Conservation (phyloP, 2,329 filamentous ascomycete species). For the Calonectria leucothoes region DNA sequence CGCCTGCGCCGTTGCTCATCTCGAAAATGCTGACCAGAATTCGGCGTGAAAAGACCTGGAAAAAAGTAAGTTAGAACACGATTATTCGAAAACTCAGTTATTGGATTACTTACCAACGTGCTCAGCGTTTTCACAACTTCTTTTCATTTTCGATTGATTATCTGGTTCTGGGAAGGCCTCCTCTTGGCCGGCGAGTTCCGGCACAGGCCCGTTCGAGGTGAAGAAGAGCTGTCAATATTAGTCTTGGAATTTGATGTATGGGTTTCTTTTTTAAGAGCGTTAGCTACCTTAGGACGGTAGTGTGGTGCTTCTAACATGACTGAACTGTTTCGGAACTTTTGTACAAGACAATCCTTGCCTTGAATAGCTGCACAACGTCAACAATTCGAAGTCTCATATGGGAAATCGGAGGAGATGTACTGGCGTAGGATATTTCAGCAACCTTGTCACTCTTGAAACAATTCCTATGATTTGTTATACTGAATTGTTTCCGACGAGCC, state of each 20-base stretch:
- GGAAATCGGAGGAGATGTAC: slow-evolving; percentile 60
- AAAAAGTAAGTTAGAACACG: background rate
- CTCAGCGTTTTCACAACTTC: slow-evolving; percentile 88
- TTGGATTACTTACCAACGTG: slow-evolving; percentile 74
- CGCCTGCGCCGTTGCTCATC: slow-evolving; percentile 81
- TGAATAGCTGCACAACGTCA: slow-evolving; percentile 76
- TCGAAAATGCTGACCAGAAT: slow-evolving; percentile 77
- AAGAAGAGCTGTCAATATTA: slow-evolving; percentile 59
- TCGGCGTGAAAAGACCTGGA: slow-evolving; percentile 83
- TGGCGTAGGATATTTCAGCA: slow-evolving; percentile 95
- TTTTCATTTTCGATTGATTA: slow-evolving; percentile 88
- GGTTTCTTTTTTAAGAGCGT: no score
- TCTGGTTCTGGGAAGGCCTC: slow-evolving; percentile 82
- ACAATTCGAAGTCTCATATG: slow-evolving; percentile 3
- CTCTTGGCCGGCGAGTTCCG: slow-evolving; percentile 73
- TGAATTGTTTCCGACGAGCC: background rate
- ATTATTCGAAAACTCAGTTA: background rate
- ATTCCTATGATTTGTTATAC: slow-evolving; percentile 64
- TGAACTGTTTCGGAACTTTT: slow-evolving; percentile 96
- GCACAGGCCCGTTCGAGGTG: slow-evolving; percentile 60
- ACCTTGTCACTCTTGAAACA: slow-evolving; percentile 87
- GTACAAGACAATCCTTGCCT: slow-evolving; percentile 88
- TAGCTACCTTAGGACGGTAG: slow-evolving; percentile 84
- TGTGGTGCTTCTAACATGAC: slow-evolving; percentile 89
- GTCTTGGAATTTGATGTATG: background rate